These are phyloP conservation scores for Picea mariana DNA, from an alignment of 83 land plant species.

Conservation along the genomic window DNA sequence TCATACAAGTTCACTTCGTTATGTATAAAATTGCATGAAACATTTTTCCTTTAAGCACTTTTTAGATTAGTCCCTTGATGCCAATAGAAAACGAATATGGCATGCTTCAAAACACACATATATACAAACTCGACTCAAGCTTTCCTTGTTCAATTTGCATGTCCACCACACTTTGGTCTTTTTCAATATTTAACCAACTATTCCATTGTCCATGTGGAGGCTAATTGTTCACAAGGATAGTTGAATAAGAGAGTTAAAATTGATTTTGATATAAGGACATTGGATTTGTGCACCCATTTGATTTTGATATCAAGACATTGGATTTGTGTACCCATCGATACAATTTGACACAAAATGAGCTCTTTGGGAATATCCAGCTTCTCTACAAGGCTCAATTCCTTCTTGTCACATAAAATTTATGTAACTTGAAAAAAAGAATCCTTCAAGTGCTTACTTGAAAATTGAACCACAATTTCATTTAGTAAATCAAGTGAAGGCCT, in stretches of 20 bases:
- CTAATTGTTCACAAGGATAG: background rate
- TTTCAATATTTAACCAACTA: background rate
- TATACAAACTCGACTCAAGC: background rate
- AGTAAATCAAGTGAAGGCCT: too few species aligned
- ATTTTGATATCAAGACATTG: background rate
- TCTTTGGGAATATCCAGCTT: background rate
- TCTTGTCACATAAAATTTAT: background rate
- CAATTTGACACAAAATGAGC: background rate
- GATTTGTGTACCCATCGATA: background rate
- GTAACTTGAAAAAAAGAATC: background rate
- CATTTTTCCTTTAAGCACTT: background rate
- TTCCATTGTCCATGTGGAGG: background rate
- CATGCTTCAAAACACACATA: background rate
- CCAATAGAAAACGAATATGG: too few species aligned
- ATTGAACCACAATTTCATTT: too few species aligned
- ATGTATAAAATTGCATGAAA: background rate
- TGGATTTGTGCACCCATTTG: too few species aligned
- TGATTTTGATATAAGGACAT: background rate
- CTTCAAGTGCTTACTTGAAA: background rate
- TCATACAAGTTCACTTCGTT: conserved; percentile 22
- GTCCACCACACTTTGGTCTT: background rate
- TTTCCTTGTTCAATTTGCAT: background rate
- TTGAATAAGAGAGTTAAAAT: background rate
- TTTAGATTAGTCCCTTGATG: conserved; percentile 8
- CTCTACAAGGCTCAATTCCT: background rate